Evolutionary conservation across 2,329 filamentous ascomycete species (phyloP), one percentile per base, ranked within the genome.

Genomic region (Drechslera avenae): DNA sequence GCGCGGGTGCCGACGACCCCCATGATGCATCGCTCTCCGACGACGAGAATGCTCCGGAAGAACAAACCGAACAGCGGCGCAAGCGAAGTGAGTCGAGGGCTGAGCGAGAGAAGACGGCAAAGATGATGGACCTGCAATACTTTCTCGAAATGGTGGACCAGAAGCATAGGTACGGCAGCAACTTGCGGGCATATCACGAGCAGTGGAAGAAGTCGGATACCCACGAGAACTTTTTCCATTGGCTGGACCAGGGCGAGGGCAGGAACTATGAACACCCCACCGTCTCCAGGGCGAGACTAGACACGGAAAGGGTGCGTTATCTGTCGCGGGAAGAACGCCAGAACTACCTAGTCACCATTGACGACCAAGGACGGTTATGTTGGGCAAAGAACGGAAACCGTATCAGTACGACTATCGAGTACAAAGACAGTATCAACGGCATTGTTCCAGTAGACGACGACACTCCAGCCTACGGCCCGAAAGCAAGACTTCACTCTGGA

Each of bases 151-250:
- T 96, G 88, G 86, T 93, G 6, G 89, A 94, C 69, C 76, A 86
- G 39, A 92, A 95, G 72, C 91, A 97, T 69, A 84, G 91, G 3
- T 95, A 96, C 66, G 92, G 91, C 3, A 88, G 86, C 46, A 95
- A 94, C 60, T 74, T 96, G 42, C 81, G 89, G 26, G 82, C 84
- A 26, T 97, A 96, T 63, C 92, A 97, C 66, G 83, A 85, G 52
- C 85, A 89, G 58, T 97, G 92, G 92, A 91, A 91, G 71, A 84
- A 82, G 53, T 79, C 84, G 1, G 79, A 89, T 21, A 93, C 90
- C 0, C 83, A 85, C 4, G 88, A 96, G 69, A 96, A 94, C 68
- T 97, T 92, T 80, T 96, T 96, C 72, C 93, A 91, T 75, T 96
- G 92, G 91, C 79, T 96, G 1, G 92, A 97, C 68, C 80, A 88